Evolutionary conservation across 2,329 filamentous ascomycete genomes (phyloP).

Genomic region (Botrytis sinoallii): DNA sequence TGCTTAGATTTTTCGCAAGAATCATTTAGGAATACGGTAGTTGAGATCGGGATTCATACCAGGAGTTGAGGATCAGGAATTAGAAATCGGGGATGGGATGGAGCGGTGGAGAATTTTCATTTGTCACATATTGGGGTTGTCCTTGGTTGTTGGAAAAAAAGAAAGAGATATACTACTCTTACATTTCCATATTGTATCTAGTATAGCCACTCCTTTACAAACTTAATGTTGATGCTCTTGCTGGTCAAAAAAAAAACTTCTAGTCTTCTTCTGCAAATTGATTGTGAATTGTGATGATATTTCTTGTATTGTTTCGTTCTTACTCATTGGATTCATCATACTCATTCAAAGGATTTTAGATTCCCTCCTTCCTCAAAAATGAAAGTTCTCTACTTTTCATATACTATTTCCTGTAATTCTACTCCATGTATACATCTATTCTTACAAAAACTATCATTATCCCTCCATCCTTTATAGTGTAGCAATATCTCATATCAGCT

Average conservation of each 20-base stretch:
- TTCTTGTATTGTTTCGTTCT: neutral
- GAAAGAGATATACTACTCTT: slow-evolving; percentile 15
- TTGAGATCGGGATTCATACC: neutral
- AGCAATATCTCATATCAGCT: neutral
- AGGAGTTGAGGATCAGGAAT: neutral
- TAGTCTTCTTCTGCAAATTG: neutral
- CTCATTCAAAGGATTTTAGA: neutral
- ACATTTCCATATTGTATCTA: neutral
- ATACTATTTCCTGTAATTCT: neutral
- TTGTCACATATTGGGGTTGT: neutral
- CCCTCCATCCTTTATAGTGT: neutral
- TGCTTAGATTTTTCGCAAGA: slow-evolving; percentile 8
- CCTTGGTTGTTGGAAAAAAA: slow-evolving; percentile 13
- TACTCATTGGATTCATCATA: neutral
- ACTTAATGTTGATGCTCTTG: slow-evolving; percentile 12
- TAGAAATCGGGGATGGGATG: neutral
- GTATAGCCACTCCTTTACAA: slow-evolving; percentile 12
- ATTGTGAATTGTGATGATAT: neutral
- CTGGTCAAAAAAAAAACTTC: slow-evolving; percentile 5
- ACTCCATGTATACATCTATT: neutral
- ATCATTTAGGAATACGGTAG: neutral
- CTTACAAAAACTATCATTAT: neutral
- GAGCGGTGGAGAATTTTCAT: slow-evolving; percentile 3
- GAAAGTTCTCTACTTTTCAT: neutral
- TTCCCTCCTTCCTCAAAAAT: no score